Percentiles rank a stretch among this genome's conserved stretches.
These are phyloP conservation scores for Royoungia palumana DNA, from an alignment of 768 basidiomycete genomes.

Conservation along the genomic window DNA sequence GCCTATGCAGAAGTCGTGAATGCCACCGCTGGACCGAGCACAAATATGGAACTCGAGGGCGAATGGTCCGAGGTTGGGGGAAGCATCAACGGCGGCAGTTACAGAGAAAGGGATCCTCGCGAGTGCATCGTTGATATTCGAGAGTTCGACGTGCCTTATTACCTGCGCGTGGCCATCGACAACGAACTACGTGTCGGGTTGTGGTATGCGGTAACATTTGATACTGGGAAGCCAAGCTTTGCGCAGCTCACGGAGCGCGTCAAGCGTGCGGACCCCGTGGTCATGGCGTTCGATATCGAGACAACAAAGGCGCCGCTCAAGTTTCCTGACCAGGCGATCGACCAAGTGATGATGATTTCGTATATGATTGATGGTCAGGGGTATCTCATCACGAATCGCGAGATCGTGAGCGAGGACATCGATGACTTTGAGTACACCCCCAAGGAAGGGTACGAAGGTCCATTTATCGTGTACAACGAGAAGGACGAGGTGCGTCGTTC, in stretches of 20 bases:
- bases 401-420: constrained; percentile 96
- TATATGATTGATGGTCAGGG: constrained; percentile 99
- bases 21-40: constrained; percentile 62
- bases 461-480: constrained; percentile 94
- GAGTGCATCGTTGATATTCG: constrained; percentile 93
- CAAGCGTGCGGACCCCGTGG: constrained; percentile 97
- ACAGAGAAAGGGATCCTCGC: constrained; percentile 73
- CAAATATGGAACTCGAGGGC: constrained; percentile 67
- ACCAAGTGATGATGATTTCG: constrained; percentile 99
- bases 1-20: constrained; percentile 96
- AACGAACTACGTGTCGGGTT: constrained; percentile 95
- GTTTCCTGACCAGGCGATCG: constrained; percentile 92
- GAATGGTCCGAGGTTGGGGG: constrained; percentile 51
- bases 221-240: constrained; percentile 75
- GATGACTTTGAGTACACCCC: constrained; percentile 99
- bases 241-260: constrained; percentile 75
- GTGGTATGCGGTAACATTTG: constrained; percentile 92
- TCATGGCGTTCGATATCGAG: constrained; percentile 99
- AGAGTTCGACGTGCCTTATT: constrained; percentile 97
- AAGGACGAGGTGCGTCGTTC: constrained; percentile 68
- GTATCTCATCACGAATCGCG: constrained; percentile 94
- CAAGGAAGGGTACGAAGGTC: constrained; percentile 95
- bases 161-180: constrained; percentile 98
- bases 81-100: constrained; percentile 37
- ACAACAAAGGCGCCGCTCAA: constrained; percentile 99